Percentiles rank a stretch among this genome's conserved stretches.
Conservation (phyloP, 148 eudicot species). For the Nepenthes gracilis region DNA sequence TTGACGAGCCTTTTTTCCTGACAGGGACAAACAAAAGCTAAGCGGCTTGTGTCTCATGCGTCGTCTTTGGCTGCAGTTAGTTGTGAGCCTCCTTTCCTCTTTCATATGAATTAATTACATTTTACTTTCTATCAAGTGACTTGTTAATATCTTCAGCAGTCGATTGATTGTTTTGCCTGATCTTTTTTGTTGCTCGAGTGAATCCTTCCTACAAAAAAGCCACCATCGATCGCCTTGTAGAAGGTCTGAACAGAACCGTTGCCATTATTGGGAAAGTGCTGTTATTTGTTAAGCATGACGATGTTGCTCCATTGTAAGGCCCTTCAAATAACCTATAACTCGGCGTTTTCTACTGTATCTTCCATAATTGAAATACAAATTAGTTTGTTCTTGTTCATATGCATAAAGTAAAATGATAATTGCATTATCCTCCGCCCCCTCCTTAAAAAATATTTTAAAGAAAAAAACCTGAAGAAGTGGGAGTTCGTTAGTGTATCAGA, state of each 20-base stretch:
- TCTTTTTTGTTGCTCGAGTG: slow-evolving; percentile 29
- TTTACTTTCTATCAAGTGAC: background rate
- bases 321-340: background rate
- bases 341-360: too few species aligned
- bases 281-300: slow-evolving; percentile 54
- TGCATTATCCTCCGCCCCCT: too few species aligned
- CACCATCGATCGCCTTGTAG: slow-evolving; percentile 40
- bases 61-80: slow-evolving; percentile 45
- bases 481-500: too few species aligned
- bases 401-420: too few species aligned
- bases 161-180: slow-evolving; percentile 6
- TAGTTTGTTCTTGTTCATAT: background rate
- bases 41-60: slow-evolving; percentile 47
- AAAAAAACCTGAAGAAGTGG: too few species aligned
- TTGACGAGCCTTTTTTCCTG: slow-evolving; percentile 1
- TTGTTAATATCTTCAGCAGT: slow-evolving; percentile 1
- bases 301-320: slow-evolving; percentile 62
- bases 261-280: slow-evolving; percentile 61
- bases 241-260: slow-evolving; percentile 68
- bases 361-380: background rate
- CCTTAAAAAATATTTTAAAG: too few species aligned
- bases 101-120: slow-evolving; percentile 1
- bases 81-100: slow-evolving; percentile 36
- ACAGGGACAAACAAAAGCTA: slow-evolving; percentile 63
- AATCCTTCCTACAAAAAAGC: slow-evolving; percentile 46